Evolutionary conservation across 345 rosid genomes (phyloP), one percentile per base, ranked within the genome.

Genomic region (Cardamine chenopodiifolia): DNA sequence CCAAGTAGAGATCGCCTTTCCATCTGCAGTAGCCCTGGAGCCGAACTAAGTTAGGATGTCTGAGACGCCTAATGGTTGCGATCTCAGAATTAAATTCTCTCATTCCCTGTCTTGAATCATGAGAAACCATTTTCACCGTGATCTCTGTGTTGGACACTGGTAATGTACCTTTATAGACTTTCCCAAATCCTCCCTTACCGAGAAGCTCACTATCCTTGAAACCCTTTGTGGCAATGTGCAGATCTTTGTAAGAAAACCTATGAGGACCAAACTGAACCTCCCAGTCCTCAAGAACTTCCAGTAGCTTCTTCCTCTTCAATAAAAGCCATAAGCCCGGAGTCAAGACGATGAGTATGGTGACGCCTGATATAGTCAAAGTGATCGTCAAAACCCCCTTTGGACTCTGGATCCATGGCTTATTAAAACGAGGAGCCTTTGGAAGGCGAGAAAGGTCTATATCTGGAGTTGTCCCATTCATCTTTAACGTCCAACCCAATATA

Each of bases 261-360:
- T 88, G 91, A 15, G 96, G 94, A 79, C 91, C 87, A 72, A 39
- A 62, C 17, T 92, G 89, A 29, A 87, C 4, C 57, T 90, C 96
- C 97, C 91, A 88, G 59, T 86, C 91, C 52, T 88, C 94, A 78
- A 58, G 54, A 56, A 83, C 28, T 81, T 12, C 63, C 71, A 68
- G 0, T 3, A 65, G 1, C 60, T 58, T 66, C 6, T 66, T 65
- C 29, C 72, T 17, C 31, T 65, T 66, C 22, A 66, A 0, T 59
- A 39, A 71, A 18, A 49, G 5, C 75, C 60, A 71, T 20, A 70
- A 22, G 2, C 74, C 4, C 0, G 47, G 25, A 45, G 1, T 10
- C 35, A 70, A 58, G 48, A 70, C 0, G 0, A 23, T 26, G 31
- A 71, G 31, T 2, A 71, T 11, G 0, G 0, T 25, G 22, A 18